Evolutionary conservation across 2,329 filamentous ascomycete genomes (phyloP).

Genomic region (Alternaria hordeiaustralica): DNA sequence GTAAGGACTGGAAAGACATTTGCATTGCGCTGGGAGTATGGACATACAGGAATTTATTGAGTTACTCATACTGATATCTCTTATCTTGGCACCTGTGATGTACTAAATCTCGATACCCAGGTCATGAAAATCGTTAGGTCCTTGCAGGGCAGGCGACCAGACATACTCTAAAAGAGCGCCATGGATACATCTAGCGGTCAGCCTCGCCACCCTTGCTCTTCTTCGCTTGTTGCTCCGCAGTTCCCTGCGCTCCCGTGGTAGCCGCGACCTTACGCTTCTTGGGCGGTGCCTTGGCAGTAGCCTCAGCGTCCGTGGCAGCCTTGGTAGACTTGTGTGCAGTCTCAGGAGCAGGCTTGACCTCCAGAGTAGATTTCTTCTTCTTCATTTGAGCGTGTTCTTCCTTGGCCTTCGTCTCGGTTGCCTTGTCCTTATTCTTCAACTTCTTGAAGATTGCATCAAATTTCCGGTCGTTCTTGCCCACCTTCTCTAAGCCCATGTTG

Average conservation of each 20-base stretch:
- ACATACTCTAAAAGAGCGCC: not conserved
- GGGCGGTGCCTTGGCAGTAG: not conserved
- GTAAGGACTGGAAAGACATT: not conserved
- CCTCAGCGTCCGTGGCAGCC: not conserved
- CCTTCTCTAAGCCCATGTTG: not conserved
- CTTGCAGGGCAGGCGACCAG: not conserved
- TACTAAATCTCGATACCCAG: not conserved
- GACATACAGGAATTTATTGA: not conserved
- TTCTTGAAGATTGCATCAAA: not conserved
- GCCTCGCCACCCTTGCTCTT: not conserved
- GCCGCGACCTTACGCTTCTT: not conserved
- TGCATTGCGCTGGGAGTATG: slow-evolving; percentile 5
- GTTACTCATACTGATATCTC: not conserved
- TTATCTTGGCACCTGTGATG: not conserved
- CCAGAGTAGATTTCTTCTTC: not conserved
- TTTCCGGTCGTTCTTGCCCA: not conserved
- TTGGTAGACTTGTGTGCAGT: not conserved
- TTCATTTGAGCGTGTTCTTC: not conserved
- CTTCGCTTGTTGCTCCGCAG: not conserved
- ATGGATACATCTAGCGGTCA: not conserved
- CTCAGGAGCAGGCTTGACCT: not conserved
- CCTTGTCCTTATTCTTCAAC: not conserved
- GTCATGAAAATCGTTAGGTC: not conserved
- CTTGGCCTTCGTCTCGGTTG: not conserved
- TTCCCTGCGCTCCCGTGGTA: not conserved